Conservation (phyloP, 768 basidiomycete genomes). For the Leccinellum luteum region DNA sequence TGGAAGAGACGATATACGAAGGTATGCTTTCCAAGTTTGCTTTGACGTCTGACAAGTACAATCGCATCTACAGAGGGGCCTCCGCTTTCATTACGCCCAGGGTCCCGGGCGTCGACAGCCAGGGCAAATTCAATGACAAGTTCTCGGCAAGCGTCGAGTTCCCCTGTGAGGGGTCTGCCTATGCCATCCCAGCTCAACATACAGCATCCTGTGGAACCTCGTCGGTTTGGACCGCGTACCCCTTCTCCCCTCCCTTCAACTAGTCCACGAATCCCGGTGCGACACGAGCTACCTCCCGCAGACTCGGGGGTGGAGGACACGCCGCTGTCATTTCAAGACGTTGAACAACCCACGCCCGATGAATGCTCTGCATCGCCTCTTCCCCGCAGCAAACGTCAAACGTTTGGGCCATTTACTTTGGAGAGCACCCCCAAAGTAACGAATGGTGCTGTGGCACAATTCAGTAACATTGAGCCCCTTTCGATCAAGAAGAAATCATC, state of each 20-base stretch:
- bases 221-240: slow-evolving; percentile 71
- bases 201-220: slow-evolving; percentile 51
- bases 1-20: slow-evolving; percentile 77
- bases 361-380: slow-evolving; percentile 45
- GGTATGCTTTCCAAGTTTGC: slow-evolving; percentile 39
- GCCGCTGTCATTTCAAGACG: slow-evolving; percentile 26
- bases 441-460: slow-evolving; percentile 33
- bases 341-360: slow-evolving; percentile 27
- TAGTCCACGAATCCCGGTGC: slow-evolving; percentile 32
- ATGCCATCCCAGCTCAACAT: slow-evolving; percentile 43
- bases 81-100: slow-evolving; percentile 51
- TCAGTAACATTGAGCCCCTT: slow-evolving; percentile 63
- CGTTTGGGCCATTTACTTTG: slow-evolving; percentile 54
- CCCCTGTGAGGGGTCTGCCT: slow-evolving; percentile 32
- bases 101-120: slow-evolving; percentile 48
- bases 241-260: slow-evolving; percentile 65
- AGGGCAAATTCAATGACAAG: slow-evolving; percentile 43
- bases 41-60: slow-evolving; percentile 5
- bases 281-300: slow-evolving; percentile 39
- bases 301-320: slow-evolving; percentile 49
- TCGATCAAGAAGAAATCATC: slow-evolving; percentile 86
- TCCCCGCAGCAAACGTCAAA: slow-evolving; percentile 70
- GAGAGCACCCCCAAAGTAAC: slow-evolving; percentile 52
- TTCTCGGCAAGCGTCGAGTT: slow-evolving; percentile 45
- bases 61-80: slow-evolving; percentile 49